These are phyloP conservation scores for Stipa capillata DNA, from an alignment of 176 grass and related monocot genomes.

Conservation along the genomic window DNA sequence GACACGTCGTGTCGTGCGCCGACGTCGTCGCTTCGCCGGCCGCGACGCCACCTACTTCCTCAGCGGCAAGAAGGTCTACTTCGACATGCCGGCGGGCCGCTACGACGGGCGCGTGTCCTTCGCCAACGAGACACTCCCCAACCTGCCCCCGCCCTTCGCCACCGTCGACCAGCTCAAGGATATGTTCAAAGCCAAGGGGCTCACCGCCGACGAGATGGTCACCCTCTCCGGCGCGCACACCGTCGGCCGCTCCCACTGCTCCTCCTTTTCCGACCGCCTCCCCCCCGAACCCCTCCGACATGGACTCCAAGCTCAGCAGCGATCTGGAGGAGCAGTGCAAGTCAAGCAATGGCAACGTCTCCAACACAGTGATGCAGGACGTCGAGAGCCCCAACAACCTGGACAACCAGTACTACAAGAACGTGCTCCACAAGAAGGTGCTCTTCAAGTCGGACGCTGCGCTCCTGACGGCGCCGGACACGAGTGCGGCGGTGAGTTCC, in stretches of 20 bases:
- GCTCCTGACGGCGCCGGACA: background rate
- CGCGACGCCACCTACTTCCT: too few species aligned
- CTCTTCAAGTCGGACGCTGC: conserved; percentile 21
- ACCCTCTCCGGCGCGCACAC: conserved; percentile 41
- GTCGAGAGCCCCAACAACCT: background rate
- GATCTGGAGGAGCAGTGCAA: background rate
- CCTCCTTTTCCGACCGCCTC: conserved; percentile 22
- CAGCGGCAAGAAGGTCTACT: too few species aligned
- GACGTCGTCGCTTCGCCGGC: too few species aligned
- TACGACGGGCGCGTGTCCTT: too few species aligned
- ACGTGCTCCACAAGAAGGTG: background rate
- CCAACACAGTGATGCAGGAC: background rate
- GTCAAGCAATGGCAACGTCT: background rate
- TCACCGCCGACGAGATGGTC: conserved; percentile 20
- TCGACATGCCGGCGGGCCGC: background rate
- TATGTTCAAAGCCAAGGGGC: conserved; percentile 11
- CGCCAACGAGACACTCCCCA: too few species aligned
- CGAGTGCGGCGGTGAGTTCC: background rate
- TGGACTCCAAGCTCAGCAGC: background rate
- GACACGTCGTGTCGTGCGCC: conserved; percentile 11
- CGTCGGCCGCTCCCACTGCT: conserved; percentile 31
- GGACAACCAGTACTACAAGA: conserved; percentile 39
- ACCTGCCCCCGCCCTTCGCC: too few species aligned
- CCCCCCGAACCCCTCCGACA: background rate
- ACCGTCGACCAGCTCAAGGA: background rate